Base-by-base conservation (phyloP, 805 yeast genomes). In the Kodamaea laetipori region DNA sequence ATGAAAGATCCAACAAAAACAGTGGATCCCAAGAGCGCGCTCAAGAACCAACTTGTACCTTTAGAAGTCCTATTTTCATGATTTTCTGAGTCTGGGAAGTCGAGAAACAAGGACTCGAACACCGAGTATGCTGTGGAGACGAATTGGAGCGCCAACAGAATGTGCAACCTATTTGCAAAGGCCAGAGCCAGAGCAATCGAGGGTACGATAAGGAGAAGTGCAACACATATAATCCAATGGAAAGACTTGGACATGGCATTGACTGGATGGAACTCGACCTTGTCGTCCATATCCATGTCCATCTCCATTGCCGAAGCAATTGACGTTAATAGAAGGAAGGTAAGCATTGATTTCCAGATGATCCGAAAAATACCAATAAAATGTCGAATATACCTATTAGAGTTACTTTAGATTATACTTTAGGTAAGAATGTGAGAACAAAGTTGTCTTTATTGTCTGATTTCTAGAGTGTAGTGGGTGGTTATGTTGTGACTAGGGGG, bases 51-150 rank as follows among this genome's bases (percentile, higher is more conserved):
- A n/a, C 80, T 78, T 0, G 89, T 78, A 0, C 87, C 88, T 43
- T 78, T 69, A 9, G 86, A 78, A 1, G 88, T 80, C 44, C 76
- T 63, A 58, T 83, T 84, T 56, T 85, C 92, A 44, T 81, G 80
- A 30, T 82, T 83, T 41, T 76, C 72, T 26, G 69, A 69, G 56
- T 85, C 92, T 0, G 86, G 82, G 54, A 83, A 85, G 37, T 78
- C 65, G 7, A 84, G 65, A 39, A 83, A 61, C 2, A 81, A 35
- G 2, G 80, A 76, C 46, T 85, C 94, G 18, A 81, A 45, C 0
- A 73, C 62, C 1, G 82, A 74, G 55, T 82, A 85, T 0, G 56
- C 67, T 0, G 77, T 69, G 34, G 77, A 65, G 0, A 72, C 50
- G 3, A 69, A 47, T 53, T 80, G 87, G 6, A 81, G 51, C 1